Base-by-base conservation (phyloP, 106 monocot genomes). In the Phalaenopsis equestris region DNA sequence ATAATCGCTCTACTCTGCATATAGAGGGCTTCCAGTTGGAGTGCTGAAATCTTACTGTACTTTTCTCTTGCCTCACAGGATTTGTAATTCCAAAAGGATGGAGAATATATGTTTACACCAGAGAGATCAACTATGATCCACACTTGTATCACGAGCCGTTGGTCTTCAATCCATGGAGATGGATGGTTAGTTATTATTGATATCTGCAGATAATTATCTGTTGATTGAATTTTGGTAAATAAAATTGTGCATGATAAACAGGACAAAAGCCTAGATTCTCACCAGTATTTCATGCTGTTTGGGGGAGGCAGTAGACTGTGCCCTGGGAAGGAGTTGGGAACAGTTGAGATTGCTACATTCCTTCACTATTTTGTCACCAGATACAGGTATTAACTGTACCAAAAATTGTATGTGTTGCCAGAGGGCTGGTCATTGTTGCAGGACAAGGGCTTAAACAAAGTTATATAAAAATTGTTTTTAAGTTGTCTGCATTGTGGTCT, bases 81-180 rank as follows among this genome's bases (percentile, higher is more conserved):
- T 91, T 79, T 83, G 47, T 87, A 3, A 91, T 99, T 80, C 98
- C 98, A 30, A 88, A 91, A 81, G 94, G 91, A 64, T 99, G 98
- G 98, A 94, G 81, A 86, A 93, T 99, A 55, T 99, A 99, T 83
- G 92, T 91, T 5, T 95, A 91, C 58, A 94, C 89, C 7, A 85
- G 98, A 75, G 98, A 99, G 82, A 93, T 88, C 55, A 99, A 99
- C 86, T 99, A 99, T 52, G 93, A 95, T 39, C 78, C 87, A 0
- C 83, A 67, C 72, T 16, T 91, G 70, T 93, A 99, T 85, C 83
- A 85, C 0, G 94, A 99, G 24, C 98, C 98, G 1, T 72, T 87
- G n/a, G 77, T n/a, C 65, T 99, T 99, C 90, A 90, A 99, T 86
- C 98, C 98, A 79, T 99, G 98, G 98, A 93, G 98, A 88, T 99